phyloP scores from a whole-genome alignment of 306 rosid species.

The Begonia fuchsioides region DNA sequence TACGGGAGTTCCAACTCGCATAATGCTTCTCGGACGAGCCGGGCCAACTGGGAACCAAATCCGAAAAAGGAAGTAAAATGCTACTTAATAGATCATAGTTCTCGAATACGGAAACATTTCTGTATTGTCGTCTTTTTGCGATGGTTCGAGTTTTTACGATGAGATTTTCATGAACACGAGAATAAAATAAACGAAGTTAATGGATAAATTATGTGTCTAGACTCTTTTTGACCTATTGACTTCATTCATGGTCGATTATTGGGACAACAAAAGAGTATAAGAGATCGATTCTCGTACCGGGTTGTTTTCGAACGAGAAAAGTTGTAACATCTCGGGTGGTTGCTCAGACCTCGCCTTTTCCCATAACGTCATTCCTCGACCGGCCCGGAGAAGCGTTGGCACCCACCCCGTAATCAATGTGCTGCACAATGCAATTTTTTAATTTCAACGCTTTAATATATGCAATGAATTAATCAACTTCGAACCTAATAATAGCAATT shows the following conservation, averaged over 20 bases:
- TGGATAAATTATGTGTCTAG: too few relatives aligned
- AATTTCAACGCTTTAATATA: too few relatives aligned
- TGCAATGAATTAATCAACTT: too few relatives aligned
- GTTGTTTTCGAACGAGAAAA: slow-evolving; percentile 82
- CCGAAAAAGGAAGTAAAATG: background rate
- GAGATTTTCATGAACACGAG: too few relatives aligned
- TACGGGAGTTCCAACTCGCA: slow-evolving; percentile 93
- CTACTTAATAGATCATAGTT: background rate
- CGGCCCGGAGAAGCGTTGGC: slow-evolving; percentile 76
- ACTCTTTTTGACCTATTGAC: too few relatives aligned
- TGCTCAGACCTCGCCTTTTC: slow-evolving; percentile 36
- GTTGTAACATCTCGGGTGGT: slow-evolving; percentile 60
- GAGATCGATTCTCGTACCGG: slow-evolving; percentile 30
- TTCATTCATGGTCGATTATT: too few relatives aligned
- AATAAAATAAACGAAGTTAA: too few relatives aligned
- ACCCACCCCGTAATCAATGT: slow-evolving; percentile 87
- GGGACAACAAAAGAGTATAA: slow-evolving; percentile 5
- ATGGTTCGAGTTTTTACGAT: too few relatives aligned
- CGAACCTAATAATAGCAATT: too few relatives aligned
- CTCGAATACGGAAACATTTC: background rate
- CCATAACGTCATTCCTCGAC: slow-evolving; percentile 91
- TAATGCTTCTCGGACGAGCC: slow-evolving; percentile 90
- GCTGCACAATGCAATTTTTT: slow-evolving; percentile 27
- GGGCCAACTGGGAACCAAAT: slow-evolving; percentile 37
- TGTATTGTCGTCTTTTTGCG: too few relatives aligned